These are phyloP conservation scores for Hyaloscypha hepaticicola DNA, from an alignment of 495 filamentous ascomycete species.

Conservation along the genomic window DNA sequence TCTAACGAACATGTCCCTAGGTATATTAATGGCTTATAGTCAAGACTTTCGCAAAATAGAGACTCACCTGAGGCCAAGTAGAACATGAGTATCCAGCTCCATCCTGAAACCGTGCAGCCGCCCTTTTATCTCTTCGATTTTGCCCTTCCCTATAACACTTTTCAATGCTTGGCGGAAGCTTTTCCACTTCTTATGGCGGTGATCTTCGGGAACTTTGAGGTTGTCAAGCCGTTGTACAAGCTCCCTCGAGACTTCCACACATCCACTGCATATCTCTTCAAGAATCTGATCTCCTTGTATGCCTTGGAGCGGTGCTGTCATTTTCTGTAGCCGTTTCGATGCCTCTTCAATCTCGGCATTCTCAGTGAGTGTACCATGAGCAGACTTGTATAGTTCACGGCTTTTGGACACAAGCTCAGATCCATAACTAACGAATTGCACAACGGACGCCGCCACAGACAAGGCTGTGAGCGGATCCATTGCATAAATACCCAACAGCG, in stretches of 20 bases:
- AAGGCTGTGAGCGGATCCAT: conserved; percentile 13
- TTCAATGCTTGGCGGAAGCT: conserved; percentile 20
- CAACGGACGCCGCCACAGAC: conserved; percentile 2
- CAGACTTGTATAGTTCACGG: neutral
- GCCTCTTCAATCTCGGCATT: neutral
- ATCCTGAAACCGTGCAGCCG: neutral
- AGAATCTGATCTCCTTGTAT: too few species aligned
- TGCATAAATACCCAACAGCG: too few species aligned
- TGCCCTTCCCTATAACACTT: conserved; percentile 9
- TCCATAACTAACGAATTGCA: conserved; percentile 12
- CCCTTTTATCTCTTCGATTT: conserved; percentile 9
- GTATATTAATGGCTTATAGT: neutral
- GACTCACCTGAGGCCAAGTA: neutral
- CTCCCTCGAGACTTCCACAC: too few species aligned
- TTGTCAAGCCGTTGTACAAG: too few species aligned
- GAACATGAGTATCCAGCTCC: neutral
- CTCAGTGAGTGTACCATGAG: neutral
- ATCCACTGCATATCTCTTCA: too few species aligned
- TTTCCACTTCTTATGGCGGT: conserved; percentile 16
- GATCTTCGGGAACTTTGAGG: too few species aligned
- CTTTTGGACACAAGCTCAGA: neutral
- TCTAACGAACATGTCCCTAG: neutral
- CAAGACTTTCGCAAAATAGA: too few species aligned
- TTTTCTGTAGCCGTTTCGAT: too few species aligned
- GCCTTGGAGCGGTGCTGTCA: too few species aligned